Percentiles rank a stretch among this genome's conserved stretches.
phyloP scores from a whole-genome alignment of 495 filamentous ascomycete species.

The Penicillium antarcticum region DNA sequence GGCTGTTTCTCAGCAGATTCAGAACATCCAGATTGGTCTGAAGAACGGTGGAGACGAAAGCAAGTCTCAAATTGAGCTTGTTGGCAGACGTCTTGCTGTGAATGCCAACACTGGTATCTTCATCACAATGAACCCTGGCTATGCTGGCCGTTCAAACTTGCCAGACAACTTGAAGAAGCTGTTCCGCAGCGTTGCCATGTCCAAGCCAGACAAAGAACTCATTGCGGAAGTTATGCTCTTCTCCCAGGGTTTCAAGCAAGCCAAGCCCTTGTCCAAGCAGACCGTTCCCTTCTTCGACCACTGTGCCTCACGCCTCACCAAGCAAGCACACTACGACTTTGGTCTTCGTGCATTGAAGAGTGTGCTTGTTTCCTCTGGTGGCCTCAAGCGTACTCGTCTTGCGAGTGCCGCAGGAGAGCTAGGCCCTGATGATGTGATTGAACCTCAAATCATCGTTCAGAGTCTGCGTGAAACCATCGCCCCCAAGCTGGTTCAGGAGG shows the following conservation, averaged over 20 bases:
- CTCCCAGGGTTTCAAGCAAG: slow-evolving; percentile 96
- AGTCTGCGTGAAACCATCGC: slow-evolving; percentile 98
- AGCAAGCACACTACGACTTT: slow-evolving; percentile 99
- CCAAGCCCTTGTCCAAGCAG: slow-evolving; percentile 86
- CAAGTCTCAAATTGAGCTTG: slow-evolving; percentile 85
- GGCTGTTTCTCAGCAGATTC: slow-evolving; percentile 96
- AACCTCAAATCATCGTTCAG: slow-evolving; percentile 98
- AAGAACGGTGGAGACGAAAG: slow-evolving; percentile 74
- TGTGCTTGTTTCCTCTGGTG: slow-evolving; percentile 94
- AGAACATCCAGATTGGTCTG: slow-evolving; percentile 96
- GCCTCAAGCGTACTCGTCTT: slow-evolving; percentile 83
- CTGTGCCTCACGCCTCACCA: slow-evolving; percentile 75
- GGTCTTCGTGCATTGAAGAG: slow-evolving; percentile 96
- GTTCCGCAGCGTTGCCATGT: slow-evolving; percentile 99
- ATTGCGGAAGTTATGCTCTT: slow-evolving; percentile 99
- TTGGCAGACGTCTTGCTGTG: slow-evolving; percentile 82
- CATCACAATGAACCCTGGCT: slow-evolving; percentile 99
- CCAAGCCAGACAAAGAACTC: slow-evolving; percentile 98
- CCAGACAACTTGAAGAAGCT: slow-evolving; percentile 99
- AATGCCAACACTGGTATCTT: slow-evolving; percentile 95
- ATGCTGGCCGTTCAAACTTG: slow-evolving; percentile 95
- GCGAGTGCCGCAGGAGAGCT: slow-evolving; percentile 52
- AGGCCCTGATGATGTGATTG: slow-evolving; percentile 70
- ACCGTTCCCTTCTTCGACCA: slow-evolving; percentile 97
- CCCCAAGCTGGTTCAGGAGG: slow-evolving; percentile 87